Conservation (phyloP, 129 eudicot species). For the Escallonia herrerae region DNA sequence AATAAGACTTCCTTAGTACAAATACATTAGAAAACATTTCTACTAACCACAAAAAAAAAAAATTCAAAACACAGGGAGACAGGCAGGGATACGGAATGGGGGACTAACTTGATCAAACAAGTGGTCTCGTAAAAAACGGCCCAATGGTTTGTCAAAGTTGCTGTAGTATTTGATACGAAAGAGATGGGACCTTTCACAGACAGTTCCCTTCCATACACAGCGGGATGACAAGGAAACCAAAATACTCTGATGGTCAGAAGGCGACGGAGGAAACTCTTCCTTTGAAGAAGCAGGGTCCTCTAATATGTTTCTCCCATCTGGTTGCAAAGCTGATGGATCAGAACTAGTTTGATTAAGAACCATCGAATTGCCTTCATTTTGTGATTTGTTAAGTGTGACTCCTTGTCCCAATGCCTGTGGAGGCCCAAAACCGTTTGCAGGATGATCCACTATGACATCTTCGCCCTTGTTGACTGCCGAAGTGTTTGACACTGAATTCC, state of each 20-base stretch:
- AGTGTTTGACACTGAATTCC: slow-evolving; percentile 19
- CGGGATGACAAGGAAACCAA: slow-evolving; percentile 90
- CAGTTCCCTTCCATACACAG: slow-evolving; percentile 98
- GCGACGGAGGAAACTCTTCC: slow-evolving; percentile 92
- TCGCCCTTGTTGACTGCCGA: slow-evolving; percentile 18
- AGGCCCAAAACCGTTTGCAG: slow-evolving; percentile 23
- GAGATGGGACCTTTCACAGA: slow-evolving; percentile 92
- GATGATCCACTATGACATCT: slow-evolving; percentile 8
- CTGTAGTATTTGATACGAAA: slow-evolving; percentile 95
- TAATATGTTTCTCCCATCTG: slow-evolving; percentile 27
- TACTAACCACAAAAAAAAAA: slow-evolving; percentile 3
- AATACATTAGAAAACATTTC: neutral
- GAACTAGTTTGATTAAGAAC: slow-evolving; percentile 15
- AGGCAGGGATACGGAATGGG: slow-evolving; percentile 7
- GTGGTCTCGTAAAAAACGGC: slow-evolving; percentile 84
- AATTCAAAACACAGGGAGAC: neutral
- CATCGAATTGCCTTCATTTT: slow-evolving; percentile 12
- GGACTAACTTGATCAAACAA: slow-evolving; percentile 74
- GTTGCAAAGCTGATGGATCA: slow-evolving; percentile 22
- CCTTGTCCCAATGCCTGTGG: slow-evolving; percentile 2
- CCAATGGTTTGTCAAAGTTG: slow-evolving; percentile 86
- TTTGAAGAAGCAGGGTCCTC: slow-evolving; percentile 42
- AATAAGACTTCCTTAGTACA: slow-evolving; percentile 2
- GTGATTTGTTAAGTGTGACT: slow-evolving; percentile 12
- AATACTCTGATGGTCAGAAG: slow-evolving; percentile 91